Percentiles rank a stretch among this genome's conserved stretches.
These are phyloP conservation scores for Botrytis byssoidea DNA, from an alignment of 2,329 filamentous ascomycete genomes.

Conservation along the genomic window DNA sequence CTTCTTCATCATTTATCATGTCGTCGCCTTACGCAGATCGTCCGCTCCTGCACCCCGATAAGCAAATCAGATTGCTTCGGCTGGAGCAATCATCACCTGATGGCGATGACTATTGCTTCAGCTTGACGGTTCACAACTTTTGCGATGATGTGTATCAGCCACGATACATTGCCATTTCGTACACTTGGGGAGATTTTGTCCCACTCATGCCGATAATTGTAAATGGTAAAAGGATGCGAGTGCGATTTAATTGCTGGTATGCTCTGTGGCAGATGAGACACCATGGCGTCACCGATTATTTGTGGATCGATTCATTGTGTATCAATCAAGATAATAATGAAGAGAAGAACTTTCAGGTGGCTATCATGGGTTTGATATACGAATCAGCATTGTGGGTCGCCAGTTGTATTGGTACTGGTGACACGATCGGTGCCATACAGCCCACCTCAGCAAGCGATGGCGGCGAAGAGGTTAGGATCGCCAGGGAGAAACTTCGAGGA, in stretches of 20 bases:
- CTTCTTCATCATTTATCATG: background rate
- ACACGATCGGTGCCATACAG: background rate
- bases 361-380: conserved; percentile 27
- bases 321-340: conserved; percentile 26
- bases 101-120: background rate
- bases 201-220: background rate
- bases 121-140: conserved; percentile 6
- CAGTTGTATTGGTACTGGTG: conserved; percentile 24
- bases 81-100: background rate
- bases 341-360: conserved; percentile 25
- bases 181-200: background rate
- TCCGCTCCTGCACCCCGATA: background rate
- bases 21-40: background rate
- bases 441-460: background rate
- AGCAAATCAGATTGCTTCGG: conserved; percentile 12
- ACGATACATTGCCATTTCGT: conserved; percentile 8
- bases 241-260: conserved; percentile 10
- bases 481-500: background rate
- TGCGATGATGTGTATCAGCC: background rate
- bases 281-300: conserved; percentile 4
- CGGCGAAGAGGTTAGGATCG: background rate
- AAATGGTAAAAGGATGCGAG: conserved; percentile 6
- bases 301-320: conserved; percentile 29
- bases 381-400: conserved; percentile 23
- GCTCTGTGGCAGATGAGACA: conserved; percentile 22